Percentiles rank a stretch among this genome's conserved stretches.
phyloP scores from a whole-genome alignment of 495 filamentous ascomycete genomes.

The Hypoxylon subgilvum region DNA sequence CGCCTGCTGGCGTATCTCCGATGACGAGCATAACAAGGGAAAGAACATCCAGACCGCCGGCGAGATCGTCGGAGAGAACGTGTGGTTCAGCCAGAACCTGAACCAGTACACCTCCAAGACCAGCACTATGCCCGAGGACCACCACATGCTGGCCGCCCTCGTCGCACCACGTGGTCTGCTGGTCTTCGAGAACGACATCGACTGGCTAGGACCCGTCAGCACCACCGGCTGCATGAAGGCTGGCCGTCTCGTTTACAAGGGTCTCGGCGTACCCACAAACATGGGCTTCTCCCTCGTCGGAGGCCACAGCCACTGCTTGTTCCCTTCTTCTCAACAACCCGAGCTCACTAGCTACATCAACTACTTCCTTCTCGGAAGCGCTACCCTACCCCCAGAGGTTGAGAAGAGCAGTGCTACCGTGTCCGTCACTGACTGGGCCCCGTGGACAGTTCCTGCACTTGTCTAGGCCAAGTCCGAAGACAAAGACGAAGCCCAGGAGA shows the following conservation, averaged over 20 bases:
- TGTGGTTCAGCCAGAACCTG: slow-evolving; percentile 57
- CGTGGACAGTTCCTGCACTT: slow-evolving; percentile 49
- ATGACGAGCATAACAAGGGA: slow-evolving; percentile 48
- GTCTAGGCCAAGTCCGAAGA: slow-evolving; percentile 39
- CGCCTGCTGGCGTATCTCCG: slow-evolving; percentile 59
- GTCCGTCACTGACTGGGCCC: slow-evolving; percentile 47
- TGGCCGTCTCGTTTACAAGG: slow-evolving; percentile 57
- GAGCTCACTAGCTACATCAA: slow-evolving; percentile 61
- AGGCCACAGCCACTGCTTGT: slow-evolving; percentile 60
- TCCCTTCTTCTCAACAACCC: slow-evolving; percentile 55
- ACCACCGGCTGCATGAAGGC: slow-evolving; percentile 63
- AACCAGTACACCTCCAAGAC: slow-evolving; percentile 49
- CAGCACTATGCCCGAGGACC: slow-evolving; percentile 53
- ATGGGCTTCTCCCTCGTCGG: slow-evolving; percentile 61
- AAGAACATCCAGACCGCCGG: slow-evolving; percentile 58
- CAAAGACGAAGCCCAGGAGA: not conserved
- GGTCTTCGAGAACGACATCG: slow-evolving; percentile 60
- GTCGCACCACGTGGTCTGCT: slow-evolving; percentile 55
- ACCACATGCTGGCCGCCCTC: slow-evolving; percentile 57
- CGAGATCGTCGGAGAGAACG: slow-evolving; percentile 58
- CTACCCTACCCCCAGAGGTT: slow-evolving; percentile 43
- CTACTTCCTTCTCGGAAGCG: slow-evolving; percentile 55
- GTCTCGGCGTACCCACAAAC: slow-evolving; percentile 52
- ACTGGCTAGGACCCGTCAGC: slow-evolving; percentile 59
- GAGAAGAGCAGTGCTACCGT: slow-evolving; percentile 50